A percentile compares a stretch with the other conserved stretches of the same genome.
Conservation (phyloP, 2,329 filamentous ascomycete species). For the Cercospora sp. region DNA sequence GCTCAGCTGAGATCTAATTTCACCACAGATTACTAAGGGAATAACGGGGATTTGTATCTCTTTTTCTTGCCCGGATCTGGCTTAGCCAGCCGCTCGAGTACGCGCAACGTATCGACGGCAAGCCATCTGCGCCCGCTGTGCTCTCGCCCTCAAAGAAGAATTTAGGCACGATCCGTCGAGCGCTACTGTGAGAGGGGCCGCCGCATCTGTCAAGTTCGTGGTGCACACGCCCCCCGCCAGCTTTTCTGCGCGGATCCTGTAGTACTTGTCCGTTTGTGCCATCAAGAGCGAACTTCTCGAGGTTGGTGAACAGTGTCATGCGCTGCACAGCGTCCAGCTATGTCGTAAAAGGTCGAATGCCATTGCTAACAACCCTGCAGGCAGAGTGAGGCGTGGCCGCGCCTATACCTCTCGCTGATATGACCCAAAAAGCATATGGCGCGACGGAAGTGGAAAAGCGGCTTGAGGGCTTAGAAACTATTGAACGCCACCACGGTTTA, state of each 20-base stretch:
- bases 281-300: not conserved
- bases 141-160: not conserved
- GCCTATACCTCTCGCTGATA: too few relatives aligned
- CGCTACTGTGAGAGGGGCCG: not conserved
- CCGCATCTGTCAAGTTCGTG: not conserved
- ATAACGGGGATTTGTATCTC: too few relatives aligned
- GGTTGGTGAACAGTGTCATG: not conserved
- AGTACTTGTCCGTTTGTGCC: not conserved
- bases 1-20: too few relatives aligned
- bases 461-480: not conserved
- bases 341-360: not conserved
- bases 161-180: not conserved
- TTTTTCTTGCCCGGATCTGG: too few relatives aligned
- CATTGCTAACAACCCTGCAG: not conserved
- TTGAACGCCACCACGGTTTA: not conserved
- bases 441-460: not conserved
- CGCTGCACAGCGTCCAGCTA: not conserved
- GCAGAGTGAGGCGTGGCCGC: too few relatives aligned
- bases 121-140: too few relatives aligned
- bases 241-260: not conserved
- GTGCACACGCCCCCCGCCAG: not conserved
- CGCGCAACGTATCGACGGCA: too few relatives aligned
- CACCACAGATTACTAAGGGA: too few relatives aligned
- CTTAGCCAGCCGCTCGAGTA: too few relatives aligned
- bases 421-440: not conserved